These are phyloP conservation scores for Cadophora gregata DNA, from an alignment of 2,329 filamentous ascomycete species.

Conservation along the genomic window DNA sequence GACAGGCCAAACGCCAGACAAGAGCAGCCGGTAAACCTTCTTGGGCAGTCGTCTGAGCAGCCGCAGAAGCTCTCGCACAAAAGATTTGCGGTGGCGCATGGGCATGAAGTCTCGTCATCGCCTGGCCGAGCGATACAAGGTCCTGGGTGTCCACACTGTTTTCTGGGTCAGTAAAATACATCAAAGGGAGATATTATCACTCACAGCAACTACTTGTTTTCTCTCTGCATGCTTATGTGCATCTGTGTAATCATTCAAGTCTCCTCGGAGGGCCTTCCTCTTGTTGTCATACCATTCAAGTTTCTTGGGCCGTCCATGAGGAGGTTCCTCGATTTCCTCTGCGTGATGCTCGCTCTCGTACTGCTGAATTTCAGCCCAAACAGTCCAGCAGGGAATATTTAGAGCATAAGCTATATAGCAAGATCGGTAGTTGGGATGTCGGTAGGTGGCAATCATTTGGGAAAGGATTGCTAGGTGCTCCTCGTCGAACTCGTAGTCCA, in stretches of 20 bases:
- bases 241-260: constrained; percentile 37
- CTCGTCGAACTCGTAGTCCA: constrained; percentile 18
- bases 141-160: constrained; percentile 72
- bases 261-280: constrained; percentile 32
- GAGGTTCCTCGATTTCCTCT: constrained; percentile 1
- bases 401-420: constrained; percentile 38
- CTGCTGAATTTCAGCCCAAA: constrained; percentile 32
- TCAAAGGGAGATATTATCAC: constrained; percentile 55
- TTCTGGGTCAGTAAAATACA: constrained; percentile 51
- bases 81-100: constrained; percentile 65
- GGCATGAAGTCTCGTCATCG: constrained; percentile 55
- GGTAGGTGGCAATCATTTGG: constrained; percentile 32
- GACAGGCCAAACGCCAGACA: constrained; percentile 67
- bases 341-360: constrained; percentile 14
- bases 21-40: constrained; percentile 70
- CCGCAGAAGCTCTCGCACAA: constrained; percentile 77
- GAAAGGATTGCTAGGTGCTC: constrained; percentile 25
- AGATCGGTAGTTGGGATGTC: constrained; percentile 27
- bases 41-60: constrained; percentile 65
- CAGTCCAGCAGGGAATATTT: constrained; percentile 39
- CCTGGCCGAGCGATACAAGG: constrained; percentile 56
- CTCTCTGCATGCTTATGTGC: constrained; percentile 42
- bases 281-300: constrained; percentile 43
- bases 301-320: constrained; percentile 18
- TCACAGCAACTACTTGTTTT: constrained; percentile 52